Evolutionary conservation across 768 basidiomycete species (phyloP), one percentile per base, ranked within the genome.

Genomic region (Lentinula edodes): DNA sequence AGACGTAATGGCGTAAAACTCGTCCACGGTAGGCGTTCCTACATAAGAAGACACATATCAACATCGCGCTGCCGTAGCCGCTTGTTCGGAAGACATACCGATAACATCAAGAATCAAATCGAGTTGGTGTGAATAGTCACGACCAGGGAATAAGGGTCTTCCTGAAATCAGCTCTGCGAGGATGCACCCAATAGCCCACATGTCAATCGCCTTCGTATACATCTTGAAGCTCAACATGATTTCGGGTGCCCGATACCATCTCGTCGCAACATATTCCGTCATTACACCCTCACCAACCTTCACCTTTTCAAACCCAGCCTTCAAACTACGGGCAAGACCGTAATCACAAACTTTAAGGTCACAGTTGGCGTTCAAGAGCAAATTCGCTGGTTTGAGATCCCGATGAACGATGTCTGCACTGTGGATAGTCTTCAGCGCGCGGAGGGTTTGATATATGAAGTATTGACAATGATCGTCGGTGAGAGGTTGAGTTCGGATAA

Each of bases 181-280:
- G 65, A 90, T 86, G 67, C 87, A 89, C 5, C 88, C 87, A 41
- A 89, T 84, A 9, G 87, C 85, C 88, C 88, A 90, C 62, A 88
- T 76, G 68, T 89, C 88, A 63, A 89, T 84, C 20, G 85, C 84
- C 83, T 88, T 88, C 60, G 87, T 88, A 70, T 89, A 89, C 85
- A 89, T 89, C 76, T 93, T 92, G 84, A 94, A 95, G 3, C 89
- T 91, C 56, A 95, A 79, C 93, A 96, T 96, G 71, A 95, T 93
- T 73, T 96, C 94, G 0, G 58, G 58, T 23, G 58, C 58, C 34
- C 58, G 41, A 32, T 59, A 59, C 58, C 58, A 59, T 59, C 58
- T 77, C 57, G 94, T 95, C 2, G 93, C 93, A 60, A 96, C 93
- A 67, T 92, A 93, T 75, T 90, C 89, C 18, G 88, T 89, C 88